Evolutionary conservation across 1,139 yeast genomes (phyloP), one percentile per base, ranked within the genome.

Genomic region (Sugiyamaella neomexicana): DNA sequence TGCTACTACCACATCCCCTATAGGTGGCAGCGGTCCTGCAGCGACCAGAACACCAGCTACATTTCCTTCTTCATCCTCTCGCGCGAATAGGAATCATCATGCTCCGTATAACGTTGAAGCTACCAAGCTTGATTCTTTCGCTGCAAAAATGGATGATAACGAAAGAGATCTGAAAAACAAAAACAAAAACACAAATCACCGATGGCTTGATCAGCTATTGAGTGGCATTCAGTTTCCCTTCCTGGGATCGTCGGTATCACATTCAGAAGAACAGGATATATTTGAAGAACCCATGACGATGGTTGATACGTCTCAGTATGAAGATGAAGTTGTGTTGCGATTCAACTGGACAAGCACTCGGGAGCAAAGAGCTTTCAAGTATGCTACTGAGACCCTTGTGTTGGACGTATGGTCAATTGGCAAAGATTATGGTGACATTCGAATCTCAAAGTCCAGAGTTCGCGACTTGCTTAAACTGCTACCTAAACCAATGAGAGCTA

Each of bases 251-350:
- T 20, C 25, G 25, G 38, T 13, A 8, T 39, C 37, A 8, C 25
- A 27, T 7, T 12, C 38, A 1, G 57, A 43, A 9, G 45, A 47
- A 8, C 39, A 17, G 3, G 51, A 51, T 2, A n/a, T 36, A 9
- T 45, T 42, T 1, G 55, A 44, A 39, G 27, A 43, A n/a, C 43
- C 41, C 2, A n/a, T 38, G 8, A 38, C 50, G 13, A n/a, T 49
- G 17, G 59, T 62, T 12, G 64, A 62, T 51, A 53, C 65, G 50
- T 53, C 61, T 20, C 81, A 79, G 58, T 86, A 85, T 63, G 68
- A 70, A 25, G 75, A 73, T 25, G 78, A 80, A 39, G 72, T 76
- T 46, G 85, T 86, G 12, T 66, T 85, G 13, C 75, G 91, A 61
- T 62, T 79, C 36, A 56, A 58, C 59, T 71, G 70, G 58, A 57